A percentile compares a stretch with the other conserved stretches of the same genome.
Conservation (phyloP, 768 basidiomycete genomes). For the Leccinum sublutescens region DNA sequence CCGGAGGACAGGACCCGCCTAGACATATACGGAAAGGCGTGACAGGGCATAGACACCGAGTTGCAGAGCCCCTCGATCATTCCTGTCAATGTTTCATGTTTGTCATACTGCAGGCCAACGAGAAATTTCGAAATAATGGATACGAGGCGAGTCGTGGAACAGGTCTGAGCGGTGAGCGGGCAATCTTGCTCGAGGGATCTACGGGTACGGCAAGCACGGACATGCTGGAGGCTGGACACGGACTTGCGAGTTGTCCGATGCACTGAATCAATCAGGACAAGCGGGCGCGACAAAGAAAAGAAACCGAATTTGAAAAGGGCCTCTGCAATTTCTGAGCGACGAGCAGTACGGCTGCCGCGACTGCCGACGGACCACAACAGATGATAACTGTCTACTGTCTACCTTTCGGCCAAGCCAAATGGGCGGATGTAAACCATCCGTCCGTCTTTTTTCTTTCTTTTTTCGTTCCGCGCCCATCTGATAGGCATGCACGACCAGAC, state of each 20-base stretch:
- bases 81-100: slow-evolving; percentile 42
- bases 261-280: not conserved
- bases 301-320: slow-evolving; percentile 25
- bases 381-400: slow-evolving; percentile 14
- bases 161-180: not conserved
- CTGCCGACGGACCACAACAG: slow-evolving; percentile 26
- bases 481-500: slow-evolving; percentile 28
- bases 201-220: not conserved
- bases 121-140: slow-evolving; percentile 12
- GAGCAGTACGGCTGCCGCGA: slow-evolving; percentile 21
- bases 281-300: slow-evolving; percentile 6
- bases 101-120: slow-evolving; percentile 23
- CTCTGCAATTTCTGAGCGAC: slow-evolving; percentile 22
- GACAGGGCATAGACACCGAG: slow-evolving; percentile 24
- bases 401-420: slow-evolving; percentile 22
- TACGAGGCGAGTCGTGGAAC: slow-evolving; percentile 5
- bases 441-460: slow-evolving; percentile 31
- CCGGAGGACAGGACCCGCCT: slow-evolving; percentile 39
- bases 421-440: slow-evolving; percentile 31
- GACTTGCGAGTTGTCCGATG: not conserved
- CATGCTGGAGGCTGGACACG: not conserved
- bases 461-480: slow-evolving; percentile 30
- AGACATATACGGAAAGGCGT: slow-evolving; percentile 35
- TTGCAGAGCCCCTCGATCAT: slow-evolving; percentile 40
- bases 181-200: slow-evolving; percentile 1